phyloP scores from a whole-genome alignment of 805 yeast species.

The Suhomyces faveliae region DNA sequence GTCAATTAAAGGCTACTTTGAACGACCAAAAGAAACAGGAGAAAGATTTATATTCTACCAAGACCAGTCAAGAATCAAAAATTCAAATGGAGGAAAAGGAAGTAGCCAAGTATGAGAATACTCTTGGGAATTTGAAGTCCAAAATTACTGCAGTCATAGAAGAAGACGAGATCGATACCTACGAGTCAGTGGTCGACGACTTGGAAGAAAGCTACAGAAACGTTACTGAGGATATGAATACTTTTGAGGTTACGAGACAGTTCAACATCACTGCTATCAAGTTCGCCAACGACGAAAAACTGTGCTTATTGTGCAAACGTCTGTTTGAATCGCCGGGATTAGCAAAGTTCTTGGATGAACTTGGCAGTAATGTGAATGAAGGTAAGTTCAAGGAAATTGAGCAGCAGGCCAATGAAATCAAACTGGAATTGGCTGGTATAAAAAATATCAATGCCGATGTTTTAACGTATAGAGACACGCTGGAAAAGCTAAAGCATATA shows the following conservation, averaged over 20 bases:
- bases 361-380: conserved; percentile 28
- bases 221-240: conserved; percentile 64
- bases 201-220: conserved; percentile 61
- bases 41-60: neutral
- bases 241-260: conserved; percentile 63
- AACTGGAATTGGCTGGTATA: conserved; percentile 29
- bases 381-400: conserved; percentile 27
- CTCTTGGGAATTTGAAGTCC: conserved; percentile 5
- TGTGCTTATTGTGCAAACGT: conserved; percentile 74
- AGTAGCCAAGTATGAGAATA: conserved; percentile 4
- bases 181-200: conserved; percentile 49
- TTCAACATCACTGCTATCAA: conserved; percentile 71
- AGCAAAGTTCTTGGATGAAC: conserved; percentile 24
- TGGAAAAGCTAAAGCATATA: conserved; percentile 12
- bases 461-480: conserved; percentile 23
- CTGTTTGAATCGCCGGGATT: conserved; percentile 49
- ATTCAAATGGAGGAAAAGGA: conserved; percentile 2
- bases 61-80: neutral
- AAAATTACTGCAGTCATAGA: conserved; percentile 26
- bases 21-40: neutral
- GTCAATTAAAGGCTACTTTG: neutral
- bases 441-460: conserved; percentile 32
- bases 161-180: conserved; percentile 46
- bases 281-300: conserved; percentile 52
- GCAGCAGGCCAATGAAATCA: conserved; percentile 28